phyloP scores from a whole-genome alignment of 106 monocot species.

The Allium fistulosum region DNA sequence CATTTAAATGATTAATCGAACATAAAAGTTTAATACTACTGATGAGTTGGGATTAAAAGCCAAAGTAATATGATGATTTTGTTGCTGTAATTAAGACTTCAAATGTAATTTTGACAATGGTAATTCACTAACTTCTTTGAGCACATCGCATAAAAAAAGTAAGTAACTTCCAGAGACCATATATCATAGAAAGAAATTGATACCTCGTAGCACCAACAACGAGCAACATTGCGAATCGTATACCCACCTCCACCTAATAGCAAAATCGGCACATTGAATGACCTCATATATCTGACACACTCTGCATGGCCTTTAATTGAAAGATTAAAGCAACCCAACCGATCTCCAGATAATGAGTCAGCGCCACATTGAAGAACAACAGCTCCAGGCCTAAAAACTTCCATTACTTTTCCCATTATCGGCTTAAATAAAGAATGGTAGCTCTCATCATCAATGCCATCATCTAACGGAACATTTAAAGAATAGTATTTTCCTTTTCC shows the following conservation, averaged over 20 bases:
- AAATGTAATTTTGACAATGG: background rate
- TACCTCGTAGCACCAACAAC: slow-evolving; percentile 85
- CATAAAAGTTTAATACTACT: background rate
- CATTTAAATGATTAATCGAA: too few species aligned
- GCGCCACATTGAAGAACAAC: slow-evolving; percentile 53
- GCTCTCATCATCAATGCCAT: slow-evolving; percentile 78
- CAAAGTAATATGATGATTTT: background rate
- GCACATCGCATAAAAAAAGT: too few species aligned
- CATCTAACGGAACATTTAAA: slow-evolving; percentile 71
- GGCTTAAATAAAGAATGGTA: slow-evolving; percentile 71
- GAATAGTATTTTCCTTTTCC: slow-evolving; percentile 68
- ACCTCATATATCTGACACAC: slow-evolving; percentile 65
- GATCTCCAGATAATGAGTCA: slow-evolving; percentile 37
- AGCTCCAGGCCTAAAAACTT: slow-evolving; percentile 60
- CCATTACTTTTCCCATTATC: slow-evolving; percentile 66
- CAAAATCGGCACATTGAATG: slow-evolving; percentile 62
- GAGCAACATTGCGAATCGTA: slow-evolving; percentile 74
- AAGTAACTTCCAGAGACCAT: background rate
- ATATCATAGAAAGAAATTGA: background rate
- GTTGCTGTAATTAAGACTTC: background rate
- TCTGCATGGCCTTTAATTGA: slow-evolving; percentile 69
- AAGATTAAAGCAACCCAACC: slow-evolving; percentile 47
- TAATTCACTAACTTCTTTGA: background rate
- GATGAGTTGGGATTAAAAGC: background rate
- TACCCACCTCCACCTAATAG: slow-evolving; percentile 70